These are phyloP conservation scores for Brassica rapa DNA, from an alignment of 345 rosid genomes.

Conservation along the genomic window DNA sequence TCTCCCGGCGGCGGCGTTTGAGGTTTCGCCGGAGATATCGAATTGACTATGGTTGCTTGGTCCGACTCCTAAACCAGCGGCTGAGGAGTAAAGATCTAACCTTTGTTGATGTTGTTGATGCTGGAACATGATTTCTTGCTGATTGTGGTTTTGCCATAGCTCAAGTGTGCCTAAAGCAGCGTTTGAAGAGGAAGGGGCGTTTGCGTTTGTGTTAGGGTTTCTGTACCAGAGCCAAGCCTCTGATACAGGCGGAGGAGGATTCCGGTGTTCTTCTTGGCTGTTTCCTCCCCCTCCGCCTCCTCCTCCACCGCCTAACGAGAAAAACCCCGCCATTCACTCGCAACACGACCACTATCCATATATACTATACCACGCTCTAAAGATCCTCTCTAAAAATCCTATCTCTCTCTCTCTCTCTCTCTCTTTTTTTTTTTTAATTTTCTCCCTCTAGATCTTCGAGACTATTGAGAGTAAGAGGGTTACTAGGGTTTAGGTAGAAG, in stretches of 20 bases:
- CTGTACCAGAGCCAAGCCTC: slow-evolving; percentile 59
- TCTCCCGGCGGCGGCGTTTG: slow-evolving; percentile 38
- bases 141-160: slow-evolving; percentile 76
- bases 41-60: slow-evolving; percentile 48
- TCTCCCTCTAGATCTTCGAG: slow-evolving; percentile 17
- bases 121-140: slow-evolving; percentile 48
- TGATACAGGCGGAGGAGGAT: slow-evolving; percentile 47
- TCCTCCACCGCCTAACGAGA: slow-evolving; percentile 53
- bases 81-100: slow-evolving; percentile 59
- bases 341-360: slow-evolving; percentile 17
- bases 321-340: slow-evolving; percentile 54
- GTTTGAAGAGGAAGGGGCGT: slow-evolving; percentile 41
- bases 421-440: too few species aligned
- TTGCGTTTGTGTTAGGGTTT: slow-evolving; percentile 55
- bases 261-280: slow-evolving; percentile 39
- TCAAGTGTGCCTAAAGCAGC: slow-evolving; percentile 59
- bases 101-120: slow-evolving; percentile 52
- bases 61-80: slow-evolving; percentile 72
- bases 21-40: slow-evolving; percentile 52
- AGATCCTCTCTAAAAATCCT: too few species aligned
- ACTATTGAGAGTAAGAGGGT: background rate
- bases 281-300: slow-evolving; percentile 43
- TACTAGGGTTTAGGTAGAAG: slow-evolving; percentile 36
- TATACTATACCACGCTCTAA: slow-evolving; percentile 7
- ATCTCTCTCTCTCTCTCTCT: too few species aligned